A percentile compares a stretch with the other conserved stretches of the same genome.
phyloP scores from a whole-genome alignment of 1,284 basidiomycete species.

The Athelia sp. region DNA sequence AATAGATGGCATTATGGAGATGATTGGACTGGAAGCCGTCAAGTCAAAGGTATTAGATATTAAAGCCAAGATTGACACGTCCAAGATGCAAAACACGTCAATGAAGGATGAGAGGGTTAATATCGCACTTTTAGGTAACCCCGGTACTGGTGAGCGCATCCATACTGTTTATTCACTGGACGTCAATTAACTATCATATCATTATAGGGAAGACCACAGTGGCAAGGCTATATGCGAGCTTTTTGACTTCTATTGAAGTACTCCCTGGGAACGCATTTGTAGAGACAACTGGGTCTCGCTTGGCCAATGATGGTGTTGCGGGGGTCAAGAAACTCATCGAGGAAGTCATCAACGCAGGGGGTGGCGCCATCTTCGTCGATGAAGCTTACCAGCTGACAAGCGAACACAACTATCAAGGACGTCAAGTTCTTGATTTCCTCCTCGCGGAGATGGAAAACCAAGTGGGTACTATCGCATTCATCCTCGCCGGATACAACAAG shows the following conservation, averaged over 20 bases:
- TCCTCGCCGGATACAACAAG: conserved; percentile 62
- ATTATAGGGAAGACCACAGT: conserved; percentile 62
- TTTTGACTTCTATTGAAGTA: conserved; percentile 47
- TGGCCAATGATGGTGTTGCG: conserved; percentile 51
- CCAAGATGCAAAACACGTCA: conserved; percentile 37
- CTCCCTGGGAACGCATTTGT: conserved; percentile 50
- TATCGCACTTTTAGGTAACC: conserved; percentile 52
- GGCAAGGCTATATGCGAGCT: conserved; percentile 56
- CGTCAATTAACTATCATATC: too few relatives aligned
- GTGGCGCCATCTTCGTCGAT: conserved; percentile 62
- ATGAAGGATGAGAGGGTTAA: conserved; percentile 52
- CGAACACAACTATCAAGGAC: conserved; percentile 39
- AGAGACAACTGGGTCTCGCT: conserved; percentile 56
- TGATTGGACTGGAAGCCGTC: conserved; percentile 55
- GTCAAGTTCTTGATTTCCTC: conserved; percentile 58
- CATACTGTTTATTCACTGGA: too few relatives aligned
- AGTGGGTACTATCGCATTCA: conserved; percentile 57
- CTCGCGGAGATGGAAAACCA: conserved; percentile 70
- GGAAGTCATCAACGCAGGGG: conserved; percentile 41
- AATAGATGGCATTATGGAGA: conserved; percentile 51
- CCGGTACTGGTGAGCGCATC: conserved; percentile 53
- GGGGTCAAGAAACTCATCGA: conserved; percentile 48
- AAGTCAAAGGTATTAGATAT: conserved; percentile 45
- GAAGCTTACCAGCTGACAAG: conserved; percentile 62
- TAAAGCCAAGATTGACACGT: conserved; percentile 45